Base-by-base conservation (phyloP, 2,329 filamentous ascomycete genomes). In the Myriangium duriaei region DNA sequence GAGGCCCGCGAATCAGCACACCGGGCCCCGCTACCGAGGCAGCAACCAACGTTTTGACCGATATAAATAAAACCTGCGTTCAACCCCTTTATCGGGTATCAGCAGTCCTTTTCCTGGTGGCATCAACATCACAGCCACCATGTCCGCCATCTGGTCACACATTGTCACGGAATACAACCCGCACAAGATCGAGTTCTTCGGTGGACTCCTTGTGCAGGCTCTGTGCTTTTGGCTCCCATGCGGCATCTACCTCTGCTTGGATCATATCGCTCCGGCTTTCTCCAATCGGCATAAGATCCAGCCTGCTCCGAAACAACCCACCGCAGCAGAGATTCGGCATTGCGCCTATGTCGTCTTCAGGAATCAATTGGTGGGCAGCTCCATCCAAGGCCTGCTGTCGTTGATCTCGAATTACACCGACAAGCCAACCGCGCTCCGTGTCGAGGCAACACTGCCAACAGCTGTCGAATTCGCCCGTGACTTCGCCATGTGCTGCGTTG, bases 171-270 rank as follows among this genome's bases (percentile, higher is more conserved):
- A 37, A 28, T 14, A 26, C 21, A n/a, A 26, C 21, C n/a, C 21
- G 21, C 21, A n/a, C 21, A 26, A 26, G 21, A 33, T 42, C 12
- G 41, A 42, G 13, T 11, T 42, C 2, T 4, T 24, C 9, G 37
- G 41, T 10, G 32, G 14, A 3, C 9, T 40, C 2, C 9, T 12
- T 5, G 31, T 42, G 14, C 41, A 42, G 14, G 3, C 37, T 3
- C 1, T 37, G 5, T 28, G 30, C 13, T 42, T 42, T 32, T 42
- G 41, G 41, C 7, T 42, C 2, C 41, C 41, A 11, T 40, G 31
- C 11, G 12, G 31, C 4, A 13, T 35, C 10, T 24, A 36, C 1
- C 13, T 40, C 2, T 15, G 10, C 11, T 3, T 42, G 10, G 36
- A 39, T 5, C 14, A 17, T 14, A 14, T 13, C 19, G 4, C 17